phyloP scores from a whole-genome alignment of 306 rosid species.

The Lablab purpureus region DNA sequence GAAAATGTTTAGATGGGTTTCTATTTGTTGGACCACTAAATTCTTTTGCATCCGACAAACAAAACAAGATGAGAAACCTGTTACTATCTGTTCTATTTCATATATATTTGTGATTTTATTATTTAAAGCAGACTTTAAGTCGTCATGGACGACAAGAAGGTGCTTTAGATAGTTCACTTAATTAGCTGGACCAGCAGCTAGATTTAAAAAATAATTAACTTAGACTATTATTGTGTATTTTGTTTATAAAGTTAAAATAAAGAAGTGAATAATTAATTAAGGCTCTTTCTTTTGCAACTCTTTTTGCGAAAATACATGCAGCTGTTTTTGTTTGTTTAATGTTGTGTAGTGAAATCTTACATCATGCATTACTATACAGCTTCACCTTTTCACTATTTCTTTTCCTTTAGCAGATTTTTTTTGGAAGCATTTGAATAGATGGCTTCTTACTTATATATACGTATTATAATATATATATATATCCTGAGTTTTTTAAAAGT shows the following conservation, averaged over 20 bases:
- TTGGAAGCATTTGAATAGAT: not conserved
- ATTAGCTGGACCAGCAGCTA: not conserved
- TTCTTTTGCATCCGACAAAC: conserved; percentile 30
- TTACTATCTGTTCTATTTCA: not conserved
- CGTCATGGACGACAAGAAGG: conserved; percentile 19
- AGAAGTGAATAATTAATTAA: conserved; percentile 18
- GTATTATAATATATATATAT: too few relatives aligned
- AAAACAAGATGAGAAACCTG: conserved; percentile 2
- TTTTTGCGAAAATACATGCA: not conserved
- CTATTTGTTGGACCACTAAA: conserved; percentile 45
- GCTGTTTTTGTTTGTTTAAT: not conserved
- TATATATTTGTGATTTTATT: not conserved
- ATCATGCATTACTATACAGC: conserved; percentile 25
- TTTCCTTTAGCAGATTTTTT: not conserved
- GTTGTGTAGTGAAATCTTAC: conserved; percentile 33
- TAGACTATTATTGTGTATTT: not conserved
- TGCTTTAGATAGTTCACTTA: conserved; percentile 11
- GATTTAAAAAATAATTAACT: not conserved
- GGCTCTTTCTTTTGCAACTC: not conserved
- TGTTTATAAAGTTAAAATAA: conserved; percentile 21
- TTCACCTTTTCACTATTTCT: conserved; percentile 15
- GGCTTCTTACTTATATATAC: too few relatives aligned
- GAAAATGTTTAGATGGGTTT: conserved; percentile 49
- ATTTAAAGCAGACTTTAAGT: not conserved
- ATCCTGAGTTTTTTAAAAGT: too few relatives aligned